Evolutionary conservation across 345 rosid genomes (phyloP), one percentile per base, ranked within the genome.

Genomic region (Camelina hispida): DNA sequence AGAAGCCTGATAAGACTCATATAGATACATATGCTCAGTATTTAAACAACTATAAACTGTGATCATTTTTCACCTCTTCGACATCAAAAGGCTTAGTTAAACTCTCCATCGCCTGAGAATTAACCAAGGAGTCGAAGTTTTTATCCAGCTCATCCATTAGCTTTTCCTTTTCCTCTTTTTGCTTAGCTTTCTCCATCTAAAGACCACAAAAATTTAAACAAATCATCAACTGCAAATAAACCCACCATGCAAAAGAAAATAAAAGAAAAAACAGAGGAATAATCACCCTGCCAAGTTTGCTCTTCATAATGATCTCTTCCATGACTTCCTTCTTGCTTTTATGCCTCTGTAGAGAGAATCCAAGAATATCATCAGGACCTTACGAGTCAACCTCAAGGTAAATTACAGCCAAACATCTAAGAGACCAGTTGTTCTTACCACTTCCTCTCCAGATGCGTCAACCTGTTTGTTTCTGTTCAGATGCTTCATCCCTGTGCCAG

Each of bases 241-340:
- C 63, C 51, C 7, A 23, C 25, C 28, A 66, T n/a, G 73, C 46
- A 53, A 30, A 69, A 63, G 47, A 64, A 58, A 28, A 32, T 46
- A 55, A 30, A 72, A 38, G 58, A 58, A 59, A 59, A 58, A 60
- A 54, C 15, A 35, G 51, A 25, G 20, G 62, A 61, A 75, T 50
- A 42, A 13, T 69, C 78, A 95, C 97, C 99, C 84, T 95, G 84
- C 86, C 94, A 87, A 78, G 83, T 78, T 95, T 95, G 89, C 97
- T 92, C 86, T 95, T 95, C 84, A 90, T 80, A 70, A 92, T 95
- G 74, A 95, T 83, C 87, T 95, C 97, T 71, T 86, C 84, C 97
- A 87, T 92, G 16, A 89, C 84, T 86, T 95, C 96, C 75, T 90
- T 95, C 83, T 95, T 95, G 65, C 84, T 82, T 84, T 87, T 95